These are phyloP conservation scores for Vinca major DNA, from an alignment of 305 asterid genomes.

Conservation along the genomic window DNA sequence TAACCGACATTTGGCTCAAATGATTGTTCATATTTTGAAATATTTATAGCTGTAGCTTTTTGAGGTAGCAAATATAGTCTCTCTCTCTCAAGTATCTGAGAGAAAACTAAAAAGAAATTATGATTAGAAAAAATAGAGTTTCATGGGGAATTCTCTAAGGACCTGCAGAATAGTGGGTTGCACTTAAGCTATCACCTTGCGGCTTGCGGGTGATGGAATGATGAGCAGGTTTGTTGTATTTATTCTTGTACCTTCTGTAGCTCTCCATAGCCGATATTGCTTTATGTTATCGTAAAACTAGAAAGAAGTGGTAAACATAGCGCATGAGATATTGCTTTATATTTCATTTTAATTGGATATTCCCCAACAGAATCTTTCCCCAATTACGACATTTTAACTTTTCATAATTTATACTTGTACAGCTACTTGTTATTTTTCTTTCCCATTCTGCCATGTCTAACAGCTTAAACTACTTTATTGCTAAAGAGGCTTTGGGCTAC, in stretches of 20 bases:
- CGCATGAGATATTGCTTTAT: background rate
- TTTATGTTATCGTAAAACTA: background rate
- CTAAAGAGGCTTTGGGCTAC: slow-evolving; percentile 1
- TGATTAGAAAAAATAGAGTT: background rate
- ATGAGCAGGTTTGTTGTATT: background rate
- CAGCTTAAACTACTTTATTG: background rate
- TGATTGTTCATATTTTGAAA: background rate
- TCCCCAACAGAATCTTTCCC: background rate
- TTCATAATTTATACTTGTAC: background rate
- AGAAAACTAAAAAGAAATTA: too few species aligned
- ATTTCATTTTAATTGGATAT: background rate
- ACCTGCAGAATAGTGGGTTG: background rate
- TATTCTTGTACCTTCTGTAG: background rate
- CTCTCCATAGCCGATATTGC: background rate
- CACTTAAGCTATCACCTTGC: background rate
- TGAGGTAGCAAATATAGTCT: background rate
- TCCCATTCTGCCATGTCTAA: background rate
- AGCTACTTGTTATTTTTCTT: background rate
- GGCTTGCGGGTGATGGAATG: background rate
- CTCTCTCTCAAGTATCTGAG: background rate
- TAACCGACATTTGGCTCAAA: too few species aligned
- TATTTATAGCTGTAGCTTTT: background rate
- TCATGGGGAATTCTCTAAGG: background rate
- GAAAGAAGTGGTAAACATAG: background rate
- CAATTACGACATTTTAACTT: background rate